Base-by-base conservation (phyloP, 257 asterid species). In the Leonotis leonurus region DNA sequence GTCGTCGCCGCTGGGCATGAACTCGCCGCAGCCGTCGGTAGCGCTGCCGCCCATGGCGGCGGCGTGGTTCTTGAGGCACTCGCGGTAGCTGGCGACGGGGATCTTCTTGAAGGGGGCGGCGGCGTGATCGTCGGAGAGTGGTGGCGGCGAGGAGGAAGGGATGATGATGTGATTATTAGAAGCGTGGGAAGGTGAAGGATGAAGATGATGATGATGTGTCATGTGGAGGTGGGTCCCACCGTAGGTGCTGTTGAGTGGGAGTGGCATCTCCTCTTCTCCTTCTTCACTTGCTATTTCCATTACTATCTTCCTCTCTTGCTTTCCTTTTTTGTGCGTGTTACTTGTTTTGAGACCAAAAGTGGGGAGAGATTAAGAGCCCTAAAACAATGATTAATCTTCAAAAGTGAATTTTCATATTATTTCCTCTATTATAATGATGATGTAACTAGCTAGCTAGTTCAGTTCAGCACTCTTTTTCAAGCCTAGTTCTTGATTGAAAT, bases 21-120 rank as follows among this genome's bases (percentile, higher is more conserved):
- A 91, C 60, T 91, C 98, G 3, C 98, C 98, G 64, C 98, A 91
- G 0, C 98, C 98, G 70, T 91, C 96, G 3, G 87, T 84, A 43
- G 95, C 89, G 71, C 74, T 84, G 2, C 95, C 95, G 4, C 98
- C 98, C 88, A 88, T 86, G 37, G 86, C 16, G 1, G 98, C 98
- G 26, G 98, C 98, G 67, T 91, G 98, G 81, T 88, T 91, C 73
- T 86, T 88, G 35, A 91, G 73, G 74, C 98, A 91, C 41, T 91
- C 98, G 46, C 84, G 73, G 72, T 88, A 91, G 21, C 76, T 4
- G 17, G 20, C 76, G 4, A 75, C 48, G 29, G 54, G n/a, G n/a
- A n/a, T 11, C 21, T 77, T 83, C 85, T 87, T 87, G 83, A 68
- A 78, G 25, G 77, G 72, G 11, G 32, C 9, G 46, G 41, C 24